Conservation (phyloP, 2,329 filamentous ascomycete species). For the Sclerotinia trifoliorum region DNA sequence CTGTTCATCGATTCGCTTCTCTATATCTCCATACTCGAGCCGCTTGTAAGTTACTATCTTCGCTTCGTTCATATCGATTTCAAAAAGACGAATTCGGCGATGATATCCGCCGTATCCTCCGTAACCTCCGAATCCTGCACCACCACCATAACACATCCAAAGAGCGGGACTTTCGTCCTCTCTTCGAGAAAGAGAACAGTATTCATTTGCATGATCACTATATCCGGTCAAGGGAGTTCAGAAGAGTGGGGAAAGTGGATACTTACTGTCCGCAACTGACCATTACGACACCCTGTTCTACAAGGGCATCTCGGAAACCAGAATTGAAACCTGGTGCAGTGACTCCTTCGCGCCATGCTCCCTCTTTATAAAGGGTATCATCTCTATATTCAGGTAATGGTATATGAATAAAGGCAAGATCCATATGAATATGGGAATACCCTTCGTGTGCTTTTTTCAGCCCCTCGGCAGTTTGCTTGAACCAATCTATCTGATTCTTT, state of each 20-base stretch:
- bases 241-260: background rate
- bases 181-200: conserved; percentile 67
- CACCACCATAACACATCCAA: conserved; percentile 99
- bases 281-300: conserved; percentile 80
- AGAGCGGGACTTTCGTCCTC: conserved; percentile 57
- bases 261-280: conserved; percentile 88
- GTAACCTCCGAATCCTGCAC: conserved; percentile 90
- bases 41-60: conserved; percentile 91
- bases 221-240: conserved; percentile 28
- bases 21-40: conserved; percentile 63
- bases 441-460: conserved; percentile 76
- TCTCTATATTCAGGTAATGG: conserved; percentile 85
- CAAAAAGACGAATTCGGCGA: conserved; percentile 82
- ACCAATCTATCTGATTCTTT: conserved; percentile 91
- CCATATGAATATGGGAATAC: conserved; percentile 90
- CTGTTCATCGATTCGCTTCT: conserved; percentile 59
- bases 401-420: conserved; percentile 97
- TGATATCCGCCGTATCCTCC: conserved; percentile 85
- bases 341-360: conserved; percentile 76
- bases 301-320: conserved; percentile 85
- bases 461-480: conserved; percentile 71
- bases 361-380: conserved; percentile 58
- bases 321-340: conserved; percentile 89
- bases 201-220: conserved; percentile 94
- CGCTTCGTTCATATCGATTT: conserved; percentile 88